Evolutionary conservation across 768 basidiomycete genomes (phyloP).

Genomic region (Clitopilus passeckerianus): DNA sequence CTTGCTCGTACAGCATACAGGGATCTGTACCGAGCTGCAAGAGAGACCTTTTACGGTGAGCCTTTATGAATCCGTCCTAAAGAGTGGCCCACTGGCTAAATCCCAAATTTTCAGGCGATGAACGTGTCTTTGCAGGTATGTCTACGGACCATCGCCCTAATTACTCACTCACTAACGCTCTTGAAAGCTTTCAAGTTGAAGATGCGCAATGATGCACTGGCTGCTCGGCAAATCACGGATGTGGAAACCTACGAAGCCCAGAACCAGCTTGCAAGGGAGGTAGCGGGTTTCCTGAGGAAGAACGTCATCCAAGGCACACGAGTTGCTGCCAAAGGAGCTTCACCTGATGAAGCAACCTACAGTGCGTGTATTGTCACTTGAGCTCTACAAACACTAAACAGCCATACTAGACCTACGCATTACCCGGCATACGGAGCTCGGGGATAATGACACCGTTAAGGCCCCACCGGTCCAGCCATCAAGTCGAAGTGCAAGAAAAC

Average conservation of each 20-base stretch:
- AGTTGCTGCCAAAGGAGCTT: constrained; percentile 27
- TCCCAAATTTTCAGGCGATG: not conserved
- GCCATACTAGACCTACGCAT: constrained; percentile 57
- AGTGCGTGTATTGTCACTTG: constrained; percentile 32
- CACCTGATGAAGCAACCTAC: constrained; percentile 43
- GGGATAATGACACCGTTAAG: constrained; percentile 79
- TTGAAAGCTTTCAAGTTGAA: constrained; percentile 68
- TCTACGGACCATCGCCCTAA: not conserved
- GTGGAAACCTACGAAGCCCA: constrained; percentile 46
- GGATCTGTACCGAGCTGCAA: constrained; percentile 60
- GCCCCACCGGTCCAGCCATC: constrained; percentile 41
- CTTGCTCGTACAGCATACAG: constrained; percentile 75
- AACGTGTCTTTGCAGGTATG: not conserved
- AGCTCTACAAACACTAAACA: not conserved
- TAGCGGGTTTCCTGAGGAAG: constrained; percentile 67
- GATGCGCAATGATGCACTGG: constrained; percentile 56
- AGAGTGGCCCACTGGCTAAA: not conserved
- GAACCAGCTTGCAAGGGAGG: constrained; percentile 58
- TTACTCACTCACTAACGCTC: not conserved
- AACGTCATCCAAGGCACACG: constrained; percentile 83
- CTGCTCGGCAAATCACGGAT: constrained; percentile 35
- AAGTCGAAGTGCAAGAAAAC: constrained; percentile 39
- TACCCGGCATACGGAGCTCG: constrained; percentile 80
- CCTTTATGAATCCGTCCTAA: not conserved
- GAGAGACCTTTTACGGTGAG: constrained; percentile 61